Evolutionary conservation across 83 land plant species (phyloP).

Genomic region (Thuja plicata): DNA sequence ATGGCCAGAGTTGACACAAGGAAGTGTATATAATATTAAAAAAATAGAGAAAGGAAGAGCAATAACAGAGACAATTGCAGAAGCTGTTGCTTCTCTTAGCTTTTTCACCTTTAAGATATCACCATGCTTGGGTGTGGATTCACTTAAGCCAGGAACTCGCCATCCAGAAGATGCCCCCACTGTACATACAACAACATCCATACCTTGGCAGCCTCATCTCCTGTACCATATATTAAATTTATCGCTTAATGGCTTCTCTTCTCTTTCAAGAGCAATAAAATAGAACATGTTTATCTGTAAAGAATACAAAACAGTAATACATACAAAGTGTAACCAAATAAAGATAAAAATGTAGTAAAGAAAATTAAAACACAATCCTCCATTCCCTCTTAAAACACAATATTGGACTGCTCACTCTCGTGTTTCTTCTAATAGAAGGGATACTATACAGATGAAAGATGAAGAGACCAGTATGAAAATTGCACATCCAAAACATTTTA

Average conservation of each 20-base stretch:
- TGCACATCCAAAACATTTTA: too few relatives aligned
- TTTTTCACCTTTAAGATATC: constrained; percentile 36
- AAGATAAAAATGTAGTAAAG: not conserved
- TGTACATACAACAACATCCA: constrained; percentile 39
- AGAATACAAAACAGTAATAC: too few relatives aligned
- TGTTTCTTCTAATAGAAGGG: too few relatives aligned
- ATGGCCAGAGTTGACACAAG: too few relatives aligned
- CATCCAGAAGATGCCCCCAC: constrained; percentile 42
- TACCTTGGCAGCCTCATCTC: constrained; percentile 33
- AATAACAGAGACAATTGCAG: constrained; percentile 29
- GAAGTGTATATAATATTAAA: too few relatives aligned
- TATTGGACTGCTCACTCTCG: too few relatives aligned
- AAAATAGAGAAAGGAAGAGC: not conserved
- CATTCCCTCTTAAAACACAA: too few relatives aligned
- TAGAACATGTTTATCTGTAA: not conserved
- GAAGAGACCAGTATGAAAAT: too few relatives aligned
- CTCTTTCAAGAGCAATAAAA: not conserved
- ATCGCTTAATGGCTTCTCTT: constrained; percentile 2
- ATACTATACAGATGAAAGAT: too few relatives aligned
- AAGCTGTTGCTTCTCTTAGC: constrained; percentile 44
- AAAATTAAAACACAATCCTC: too few relatives aligned
- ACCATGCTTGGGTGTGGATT: constrained; percentile 33
- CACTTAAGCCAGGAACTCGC: constrained; percentile 30
- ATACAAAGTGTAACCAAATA: not conserved
- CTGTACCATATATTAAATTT: constrained; percentile 6